Evolutionary conservation across 352 stramenopile species (phyloP), one percentile per base, ranked within the genome.

Genomic region (Peronospora destructor): DNA sequence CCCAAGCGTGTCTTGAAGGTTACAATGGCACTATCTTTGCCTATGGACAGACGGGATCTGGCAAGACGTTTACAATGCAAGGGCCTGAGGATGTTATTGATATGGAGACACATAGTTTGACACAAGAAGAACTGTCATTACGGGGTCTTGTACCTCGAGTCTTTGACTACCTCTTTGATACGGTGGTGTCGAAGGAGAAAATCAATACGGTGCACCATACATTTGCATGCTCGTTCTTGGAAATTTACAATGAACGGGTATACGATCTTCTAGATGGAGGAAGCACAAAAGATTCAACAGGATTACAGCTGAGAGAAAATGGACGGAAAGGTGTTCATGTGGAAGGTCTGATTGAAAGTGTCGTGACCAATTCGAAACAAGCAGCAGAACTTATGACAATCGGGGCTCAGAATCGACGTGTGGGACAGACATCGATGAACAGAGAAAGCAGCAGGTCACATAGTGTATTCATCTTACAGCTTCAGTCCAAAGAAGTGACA

Each of bases 211-310:
- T 87, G 11, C 45, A 85, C 47, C 73, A 85, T 55, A 87, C 62
- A 38, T 87, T 87, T 43, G 56, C 71, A 4, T 89, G 80, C 66
- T 95, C 87, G 0, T 97, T 96, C 58, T 65, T 97, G 37, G 91
- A 98, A 66, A 97, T 98, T 48, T 97, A 97, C 68, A 97, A 97
- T 60, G 91, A 97, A 63, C 75, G 84, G 26, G 91, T 97, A 36
- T 96, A 86, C 52, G 91, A 98, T 69, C 42, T 97, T 19, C 71
- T 98, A 14, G 76, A 94, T 35, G 72, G 61, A 25, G 62, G 68
- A 14, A 80, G 73, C 38, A 46, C 61, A 13, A 77, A 76, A n/a
- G 76, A 85, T 36, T 29, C 68, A 0, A 58, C 66, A 1, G 81
- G 80, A 0, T 56, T 92, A 10, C 74, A 79, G 43, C 46, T 92